phyloP scores from a whole-genome alignment of 1,284 basidiomycete species.

The Heterobasidion parviporum region DNA sequence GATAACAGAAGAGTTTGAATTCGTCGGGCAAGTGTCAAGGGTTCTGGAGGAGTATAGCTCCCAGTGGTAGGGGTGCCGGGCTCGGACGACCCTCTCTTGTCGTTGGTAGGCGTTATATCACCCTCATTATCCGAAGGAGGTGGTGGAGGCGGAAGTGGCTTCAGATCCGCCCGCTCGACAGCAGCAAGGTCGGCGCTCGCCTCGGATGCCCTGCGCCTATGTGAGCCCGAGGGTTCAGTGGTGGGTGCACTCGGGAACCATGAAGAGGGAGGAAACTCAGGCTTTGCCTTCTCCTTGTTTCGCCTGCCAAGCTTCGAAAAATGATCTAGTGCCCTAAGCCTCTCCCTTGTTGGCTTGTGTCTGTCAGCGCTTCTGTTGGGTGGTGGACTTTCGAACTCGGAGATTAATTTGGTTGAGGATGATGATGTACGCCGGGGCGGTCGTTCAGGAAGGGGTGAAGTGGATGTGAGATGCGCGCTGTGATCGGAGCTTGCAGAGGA shows the following conservation, averaged over 20 bases:
- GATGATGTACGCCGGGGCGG: background rate
- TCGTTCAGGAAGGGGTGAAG: background rate
- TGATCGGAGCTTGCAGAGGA: background rate
- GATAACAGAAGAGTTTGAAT: conserved; percentile 33
- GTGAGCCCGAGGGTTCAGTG: background rate
- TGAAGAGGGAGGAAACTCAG: background rate
- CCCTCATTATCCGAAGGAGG: background rate
- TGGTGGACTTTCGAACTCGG: background rate
- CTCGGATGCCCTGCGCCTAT: background rate
- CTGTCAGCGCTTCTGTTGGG: background rate
- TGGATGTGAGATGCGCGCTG: background rate
- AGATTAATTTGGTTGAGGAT: background rate
- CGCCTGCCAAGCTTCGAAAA: conserved; percentile 13
- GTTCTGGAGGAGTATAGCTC: conserved; percentile 19
- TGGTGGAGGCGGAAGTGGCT: background rate
- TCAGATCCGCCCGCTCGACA: background rate
- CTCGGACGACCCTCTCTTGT: conserved; percentile 4
- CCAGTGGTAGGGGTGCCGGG: conserved; percentile 1
- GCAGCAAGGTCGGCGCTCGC: background rate
- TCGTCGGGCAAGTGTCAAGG: conserved; percentile 29
- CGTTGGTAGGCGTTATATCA: background rate
- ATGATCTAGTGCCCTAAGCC: conserved; percentile 10
- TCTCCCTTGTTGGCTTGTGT: conserved; percentile 5
- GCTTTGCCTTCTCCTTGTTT: conserved; percentile 1
- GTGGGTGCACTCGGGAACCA: background rate